phyloP scores from a whole-genome alignment of 257 asterid genomes.

The Leptodermis oblonga region DNA sequence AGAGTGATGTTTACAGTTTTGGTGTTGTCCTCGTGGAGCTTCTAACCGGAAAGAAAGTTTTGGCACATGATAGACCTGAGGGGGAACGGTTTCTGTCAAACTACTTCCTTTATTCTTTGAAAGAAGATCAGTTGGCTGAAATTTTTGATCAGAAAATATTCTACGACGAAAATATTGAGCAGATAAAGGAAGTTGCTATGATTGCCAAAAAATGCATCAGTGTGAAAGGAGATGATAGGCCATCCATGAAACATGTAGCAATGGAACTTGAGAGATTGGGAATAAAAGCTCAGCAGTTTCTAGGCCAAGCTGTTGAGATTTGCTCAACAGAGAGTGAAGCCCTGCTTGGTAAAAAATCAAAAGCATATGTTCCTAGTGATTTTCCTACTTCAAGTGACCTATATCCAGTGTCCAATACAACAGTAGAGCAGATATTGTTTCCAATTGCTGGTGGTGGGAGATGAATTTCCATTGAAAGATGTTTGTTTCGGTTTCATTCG shows the following conservation, averaged over 20 bases:
- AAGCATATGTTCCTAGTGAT: background rate
- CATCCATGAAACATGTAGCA: slow-evolving; percentile 27
- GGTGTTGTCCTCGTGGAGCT: background rate
- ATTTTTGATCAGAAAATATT: slow-evolving; percentile 24
- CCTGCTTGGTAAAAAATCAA: background rate
- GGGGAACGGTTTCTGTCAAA: slow-evolving; percentile 3
- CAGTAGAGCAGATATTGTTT: background rate
- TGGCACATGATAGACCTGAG: background rate
- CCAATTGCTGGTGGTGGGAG: slow-evolving; percentile 10
- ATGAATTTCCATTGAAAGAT: no score
- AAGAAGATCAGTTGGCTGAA: background rate
- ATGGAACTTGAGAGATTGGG: background rate
- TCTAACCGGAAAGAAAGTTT: background rate
- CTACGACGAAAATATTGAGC: slow-evolving; percentile 15
- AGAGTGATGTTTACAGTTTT: background rate
- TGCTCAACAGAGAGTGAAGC: background rate
- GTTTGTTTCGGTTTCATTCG: no score
- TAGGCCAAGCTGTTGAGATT: background rate
- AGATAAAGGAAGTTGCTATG: slow-evolving; percentile 16
- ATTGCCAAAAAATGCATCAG: slow-evolving; percentile 30
- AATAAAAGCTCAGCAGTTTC: background rate
- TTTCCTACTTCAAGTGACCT: background rate
- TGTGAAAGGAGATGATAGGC: slow-evolving; percentile 11
- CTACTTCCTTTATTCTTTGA: slow-evolving; percentile 19
- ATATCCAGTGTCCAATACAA: background rate